phyloP scores from a whole-genome alignment of 495 filamentous ascomycete species.

The Talaromyces borbonicus region DNA sequence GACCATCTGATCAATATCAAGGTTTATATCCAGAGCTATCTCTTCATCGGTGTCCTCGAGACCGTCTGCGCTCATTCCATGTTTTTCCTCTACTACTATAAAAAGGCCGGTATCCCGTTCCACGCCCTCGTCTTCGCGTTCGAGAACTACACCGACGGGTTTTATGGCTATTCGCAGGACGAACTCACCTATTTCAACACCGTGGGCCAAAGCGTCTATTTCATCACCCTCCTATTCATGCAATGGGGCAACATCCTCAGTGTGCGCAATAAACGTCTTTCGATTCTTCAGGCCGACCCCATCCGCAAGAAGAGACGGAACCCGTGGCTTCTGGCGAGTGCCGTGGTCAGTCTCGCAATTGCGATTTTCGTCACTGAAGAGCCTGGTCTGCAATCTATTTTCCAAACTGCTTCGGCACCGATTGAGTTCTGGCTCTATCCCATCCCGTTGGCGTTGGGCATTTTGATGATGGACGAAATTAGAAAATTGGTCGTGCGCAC shows the following conservation, averaged over 20 bases:
- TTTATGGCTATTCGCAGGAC: conserved; percentile 27
- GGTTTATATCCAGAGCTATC: conserved; percentile 53
- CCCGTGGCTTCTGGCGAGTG: conserved; percentile 52
- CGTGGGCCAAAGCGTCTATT: conserved; percentile 33
- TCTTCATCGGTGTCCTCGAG: conserved; percentile 51
- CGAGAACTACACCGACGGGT: conserved; percentile 39
- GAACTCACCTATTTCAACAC: conserved; percentile 36
- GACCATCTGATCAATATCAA: conserved; percentile 58
- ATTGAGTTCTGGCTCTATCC: conserved; percentile 60
- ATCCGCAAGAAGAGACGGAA: conserved; percentile 50
- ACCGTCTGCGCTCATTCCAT: conserved; percentile 52
- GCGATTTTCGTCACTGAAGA: conserved; percentile 56
- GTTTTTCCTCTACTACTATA: conserved; percentile 48
- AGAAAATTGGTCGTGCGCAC: conserved; percentile 44
- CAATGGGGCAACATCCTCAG: conserved; percentile 64
- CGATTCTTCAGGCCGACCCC: conserved; percentile 56
- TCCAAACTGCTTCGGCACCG: conserved; percentile 47
- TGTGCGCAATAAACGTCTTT: conserved; percentile 52
- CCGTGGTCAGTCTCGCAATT: conserved; percentile 51
- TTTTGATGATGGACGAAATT: conserved; percentile 48
- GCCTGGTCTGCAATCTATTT: conserved; percentile 40
- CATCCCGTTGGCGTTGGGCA: conserved; percentile 48
- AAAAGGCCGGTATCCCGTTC: conserved; percentile 44
- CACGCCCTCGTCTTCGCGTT: conserved; percentile 49
- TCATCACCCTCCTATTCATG: conserved; percentile 24